Evolutionary conservation across 495 filamentous ascomycete species (phyloP), one percentile per base, ranked within the genome.

Genomic region (Podospora conica): DNA sequence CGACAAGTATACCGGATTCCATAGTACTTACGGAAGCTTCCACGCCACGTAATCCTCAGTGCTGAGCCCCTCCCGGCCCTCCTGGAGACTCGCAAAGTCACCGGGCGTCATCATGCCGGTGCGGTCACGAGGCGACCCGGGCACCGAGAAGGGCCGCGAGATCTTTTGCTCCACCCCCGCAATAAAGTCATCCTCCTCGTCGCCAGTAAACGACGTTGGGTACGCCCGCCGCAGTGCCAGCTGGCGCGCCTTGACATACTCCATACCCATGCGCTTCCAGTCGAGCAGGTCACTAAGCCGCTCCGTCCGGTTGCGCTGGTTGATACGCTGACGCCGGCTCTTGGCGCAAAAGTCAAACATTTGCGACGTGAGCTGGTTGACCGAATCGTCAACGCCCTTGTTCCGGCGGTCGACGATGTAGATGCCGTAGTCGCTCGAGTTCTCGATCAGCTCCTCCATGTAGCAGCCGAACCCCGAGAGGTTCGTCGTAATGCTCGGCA

Each of bases 211-310:
- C 0, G 91, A 93, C 20, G 81, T 80, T 24, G 95, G 95, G 70
- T 98, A 98, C 23, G 95, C 95, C 84, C 95, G 86, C 64, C 95
- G 83, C 66, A 98, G 80, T 15, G 95, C 95, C 65, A 98, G 77
- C 77, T 98, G 96, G 40, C 95, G 86, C 33, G 95, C 95, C 80
- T 98, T 98, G 78, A 97, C 91, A 70, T 98, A 98, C 77, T 98
- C 95, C 90, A 97, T 86, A 11, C 95, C 95, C 95, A 98, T 98
- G 53, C 95, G 84, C 83, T 98, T 98, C 95, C 95, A 98, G 77
- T 98, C 95, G 57, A 98, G 81, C 29, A 98, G 82, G 75, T 98
- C 95, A 70, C 92, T 96, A 59, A 98, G 80, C 23, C 95, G 86
- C 79, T 98, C 95, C 0, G 96, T 98, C n/a, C 95, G 87, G 80